These are phyloP conservation scores for Didymella segeticola DNA, from an alignment of 2,329 filamentous ascomycete species.

Conservation along the genomic window DNA sequence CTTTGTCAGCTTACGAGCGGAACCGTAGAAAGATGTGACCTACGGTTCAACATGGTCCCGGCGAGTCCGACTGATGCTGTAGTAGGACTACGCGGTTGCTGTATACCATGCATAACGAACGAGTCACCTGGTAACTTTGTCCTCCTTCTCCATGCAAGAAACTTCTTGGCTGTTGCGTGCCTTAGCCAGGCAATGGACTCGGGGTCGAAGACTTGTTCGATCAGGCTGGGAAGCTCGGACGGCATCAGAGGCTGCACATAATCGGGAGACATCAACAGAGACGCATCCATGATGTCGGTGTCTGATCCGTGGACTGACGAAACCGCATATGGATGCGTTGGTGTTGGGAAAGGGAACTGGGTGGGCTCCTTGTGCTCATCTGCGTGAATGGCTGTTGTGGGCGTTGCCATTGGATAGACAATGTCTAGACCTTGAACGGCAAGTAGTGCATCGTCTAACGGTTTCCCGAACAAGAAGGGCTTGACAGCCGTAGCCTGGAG, in stretches of 20 bases:
- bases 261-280: conserved; percentile 88
- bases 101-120: conserved; percentile 34
- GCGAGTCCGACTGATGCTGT: conserved; percentile 41
- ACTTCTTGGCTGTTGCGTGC: conserved; percentile 82
- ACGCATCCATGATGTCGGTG: conserved; percentile 87
- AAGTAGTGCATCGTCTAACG: conserved; percentile 45
- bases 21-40: neutral
- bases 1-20: neutral
- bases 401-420: conserved; percentile 9
- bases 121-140: conserved; percentile 41
- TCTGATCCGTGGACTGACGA: conserved; percentile 77
- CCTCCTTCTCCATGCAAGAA: conserved; percentile 71
- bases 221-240: conserved; percentile 74
- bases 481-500: conserved; percentile 65
- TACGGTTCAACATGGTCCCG: conserved; percentile 35
- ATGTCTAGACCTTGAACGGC: conserved; percentile 42
- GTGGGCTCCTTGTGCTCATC: conserved; percentile 20
- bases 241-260: conserved; percentile 81
- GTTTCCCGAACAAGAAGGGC: conserved; percentile 70
- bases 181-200: conserved; percentile 83
- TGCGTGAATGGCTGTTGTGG: conserved; percentile 3
- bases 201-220: conserved; percentile 77
- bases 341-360: conserved; percentile 39
- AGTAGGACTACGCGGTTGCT: conserved; percentile 34
- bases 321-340: conserved; percentile 70